phyloP scores from a whole-genome alignment of 345 rosid genomes.

The Lepidium didymum region DNA sequence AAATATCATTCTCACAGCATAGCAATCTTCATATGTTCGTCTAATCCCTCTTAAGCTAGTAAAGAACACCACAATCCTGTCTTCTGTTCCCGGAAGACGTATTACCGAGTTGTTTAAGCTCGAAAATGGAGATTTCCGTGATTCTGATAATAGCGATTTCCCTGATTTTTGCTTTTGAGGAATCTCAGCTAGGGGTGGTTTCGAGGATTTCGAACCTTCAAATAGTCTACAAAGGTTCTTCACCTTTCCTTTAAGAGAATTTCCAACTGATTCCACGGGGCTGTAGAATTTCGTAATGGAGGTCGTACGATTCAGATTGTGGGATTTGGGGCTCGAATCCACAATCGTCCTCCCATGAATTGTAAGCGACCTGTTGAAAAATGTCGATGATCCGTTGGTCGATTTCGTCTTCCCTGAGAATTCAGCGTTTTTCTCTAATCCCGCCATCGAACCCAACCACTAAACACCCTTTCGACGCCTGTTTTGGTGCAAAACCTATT shows the following conservation, averaged over 20 bases:
- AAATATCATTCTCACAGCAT: constrained; percentile 78
- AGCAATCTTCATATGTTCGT: constrained; percentile 87
- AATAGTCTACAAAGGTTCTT: constrained; percentile 57
- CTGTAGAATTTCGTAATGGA: constrained; percentile 47
- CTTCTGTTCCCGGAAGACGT: constrained; percentile 71
- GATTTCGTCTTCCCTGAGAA: constrained; percentile 29
- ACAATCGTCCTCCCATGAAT: constrained; percentile 28
- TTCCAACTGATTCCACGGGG: constrained; percentile 40
- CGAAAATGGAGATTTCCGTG: constrained; percentile 16
- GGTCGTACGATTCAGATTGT: constrained; percentile 39
- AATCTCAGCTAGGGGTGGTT: background rate
- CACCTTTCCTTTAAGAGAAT: constrained; percentile 62
- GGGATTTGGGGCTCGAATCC: constrained; percentile 32
- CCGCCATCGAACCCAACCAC: constrained; percentile 41
- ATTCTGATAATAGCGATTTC: constrained; percentile 19
- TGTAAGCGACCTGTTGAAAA: constrained; percentile 54
- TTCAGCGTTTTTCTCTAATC: constrained; percentile 32
- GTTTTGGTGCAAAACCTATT: background rate
- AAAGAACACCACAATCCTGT: constrained; percentile 76
- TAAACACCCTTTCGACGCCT: background rate
- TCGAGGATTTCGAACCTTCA: constrained; percentile 36
- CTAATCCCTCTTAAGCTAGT: constrained; percentile 89
- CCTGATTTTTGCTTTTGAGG: constrained; percentile 14
- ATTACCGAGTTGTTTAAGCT: constrained; percentile 34
- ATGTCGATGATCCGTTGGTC: background rate